Evolutionary conservation across 345 rosid species (phyloP), one percentile per base, ranked within the genome.

Genomic region (Firmiana major): DNA sequence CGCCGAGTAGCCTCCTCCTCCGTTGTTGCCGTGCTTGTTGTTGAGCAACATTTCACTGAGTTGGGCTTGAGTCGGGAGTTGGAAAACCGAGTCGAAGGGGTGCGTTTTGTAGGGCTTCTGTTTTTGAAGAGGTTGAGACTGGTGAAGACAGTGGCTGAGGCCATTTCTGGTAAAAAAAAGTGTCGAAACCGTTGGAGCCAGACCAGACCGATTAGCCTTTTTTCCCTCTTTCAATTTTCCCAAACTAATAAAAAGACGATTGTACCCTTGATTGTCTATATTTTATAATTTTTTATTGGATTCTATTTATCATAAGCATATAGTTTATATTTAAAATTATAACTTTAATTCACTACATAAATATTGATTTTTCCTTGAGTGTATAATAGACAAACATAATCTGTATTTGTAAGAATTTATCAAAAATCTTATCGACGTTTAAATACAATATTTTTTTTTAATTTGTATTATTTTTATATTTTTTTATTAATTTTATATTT

Each of bases 31-130:
- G 74, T 31, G 26, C 45, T 34, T 9, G 83, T 74, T 8, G 80
- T 84, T 66, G 83, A 86, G 78, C 89, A 84, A 85, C 92, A 88
- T 16, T 77, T 83, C 36, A 89, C 86, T 7, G 87, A 83, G 70
- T 19, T 80, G 70, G 72, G 48, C 6, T 65, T 49, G 48, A 78
- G 42, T 77, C 83, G 65, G 8, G 81, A 63, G 34, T 28, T 71
- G 9, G 40, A 49, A 43, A 22, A 57, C 31, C 84, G 81, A 79
- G 76, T 76, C 9, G n/a, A 15, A 11, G 19, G 0, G 48, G 62
- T 9, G 45, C 19, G 74, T 49, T 71, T 71, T 17, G 60, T 71
- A 22, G 74, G 28, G 1, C 17, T 49, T 21, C 63, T 71, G 66
- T 81, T 75, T 57, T 76, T 77, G 77, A 84, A 36, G 48, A 82